phyloP scores from a whole-genome alignment of 345 rosid genomes.

The Carallia pectinifolia region DNA sequence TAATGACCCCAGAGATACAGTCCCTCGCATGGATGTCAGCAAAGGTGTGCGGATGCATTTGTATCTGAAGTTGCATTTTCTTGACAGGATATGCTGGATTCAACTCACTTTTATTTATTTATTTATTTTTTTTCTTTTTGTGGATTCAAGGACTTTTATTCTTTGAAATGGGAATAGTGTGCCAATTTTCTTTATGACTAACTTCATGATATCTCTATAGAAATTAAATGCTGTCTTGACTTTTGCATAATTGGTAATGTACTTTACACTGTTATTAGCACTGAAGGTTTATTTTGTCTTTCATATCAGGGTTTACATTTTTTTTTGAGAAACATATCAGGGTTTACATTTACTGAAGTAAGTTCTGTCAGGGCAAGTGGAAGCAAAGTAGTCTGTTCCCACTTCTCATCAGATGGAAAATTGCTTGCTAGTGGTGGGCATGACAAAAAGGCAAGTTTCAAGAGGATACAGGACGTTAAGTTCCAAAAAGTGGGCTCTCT shows the following conservation, averaged over 20 bases:
- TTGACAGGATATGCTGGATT: neutral
- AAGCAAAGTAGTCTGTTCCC: constrained; percentile 76
- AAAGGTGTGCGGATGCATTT: constrained; percentile 41
- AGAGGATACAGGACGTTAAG: constrained; percentile 8
- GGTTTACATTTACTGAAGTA: constrained; percentile 68
- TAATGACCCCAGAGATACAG: constrained; percentile 73
- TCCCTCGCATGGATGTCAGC: constrained; percentile 84
- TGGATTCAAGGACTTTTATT: too few relatives aligned
- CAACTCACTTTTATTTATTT: too few relatives aligned
- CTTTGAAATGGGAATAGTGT: too few relatives aligned
- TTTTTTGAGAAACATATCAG: too few relatives aligned
- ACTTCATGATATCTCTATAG: neutral
- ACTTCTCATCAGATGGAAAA: constrained; percentile 97
- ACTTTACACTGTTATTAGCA: constrained; percentile 15
- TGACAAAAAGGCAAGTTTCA: constrained; percentile 75
- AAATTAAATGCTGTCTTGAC: neutral
- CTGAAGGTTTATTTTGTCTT: constrained; percentile 14
- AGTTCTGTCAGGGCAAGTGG: constrained; percentile 73
- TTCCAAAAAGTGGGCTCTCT: too few relatives aligned
- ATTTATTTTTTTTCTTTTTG: too few relatives aligned
- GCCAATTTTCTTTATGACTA: neutral
- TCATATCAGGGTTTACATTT: too few relatives aligned
- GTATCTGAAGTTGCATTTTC: neutral
- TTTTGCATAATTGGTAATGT: constrained; percentile 3
- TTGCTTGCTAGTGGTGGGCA: constrained; percentile 96